Percentiles rank a stretch among this genome's conserved stretches.
Conservation (phyloP, 169 alveolate species). For the Plasmodium falciparum region DNA sequence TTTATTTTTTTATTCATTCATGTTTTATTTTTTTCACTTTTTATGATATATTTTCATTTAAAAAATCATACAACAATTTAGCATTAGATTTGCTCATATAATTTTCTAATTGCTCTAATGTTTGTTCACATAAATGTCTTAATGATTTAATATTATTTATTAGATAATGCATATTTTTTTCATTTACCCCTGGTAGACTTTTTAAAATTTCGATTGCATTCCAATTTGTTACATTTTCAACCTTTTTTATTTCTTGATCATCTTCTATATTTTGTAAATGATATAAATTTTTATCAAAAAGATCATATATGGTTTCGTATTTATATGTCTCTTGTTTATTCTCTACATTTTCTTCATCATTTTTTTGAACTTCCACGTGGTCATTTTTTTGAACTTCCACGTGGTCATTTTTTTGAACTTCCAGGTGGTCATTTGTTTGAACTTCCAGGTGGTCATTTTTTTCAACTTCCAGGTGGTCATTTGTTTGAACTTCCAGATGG, state of each 20-base stretch:
- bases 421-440: neutral
- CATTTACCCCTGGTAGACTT: conserved; percentile 70
- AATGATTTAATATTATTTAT: conserved; percentile 70
- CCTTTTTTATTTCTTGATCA: conserved; percentile 19
- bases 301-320: conserved; percentile 65
- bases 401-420: neutral
- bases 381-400: neutral
- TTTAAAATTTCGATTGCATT: conserved; percentile 64
- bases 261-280: neutral
- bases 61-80: conserved; percentile 62
- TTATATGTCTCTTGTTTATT: conserved; percentile 16
- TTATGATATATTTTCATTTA: conserved; percentile 47
- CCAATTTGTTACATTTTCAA: conserved; percentile 66
- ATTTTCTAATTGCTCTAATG: conserved; percentile 51
- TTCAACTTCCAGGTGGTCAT: no score
- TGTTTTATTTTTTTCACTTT: neutral
- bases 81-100: conserved; percentile 76
- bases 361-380: neutral
- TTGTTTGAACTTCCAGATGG: neutral
- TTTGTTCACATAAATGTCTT: conserved; percentile 44
- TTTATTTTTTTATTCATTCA: neutral
- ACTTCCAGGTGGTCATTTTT: no score
- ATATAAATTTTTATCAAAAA: conserved; percentile 53
- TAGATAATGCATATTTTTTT: conserved; percentile 66
- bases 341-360: conserved; percentile 3